Evolutionary conservation across 306 rosid species (phyloP).

Genomic region (Begonia loranthoides): DNA sequence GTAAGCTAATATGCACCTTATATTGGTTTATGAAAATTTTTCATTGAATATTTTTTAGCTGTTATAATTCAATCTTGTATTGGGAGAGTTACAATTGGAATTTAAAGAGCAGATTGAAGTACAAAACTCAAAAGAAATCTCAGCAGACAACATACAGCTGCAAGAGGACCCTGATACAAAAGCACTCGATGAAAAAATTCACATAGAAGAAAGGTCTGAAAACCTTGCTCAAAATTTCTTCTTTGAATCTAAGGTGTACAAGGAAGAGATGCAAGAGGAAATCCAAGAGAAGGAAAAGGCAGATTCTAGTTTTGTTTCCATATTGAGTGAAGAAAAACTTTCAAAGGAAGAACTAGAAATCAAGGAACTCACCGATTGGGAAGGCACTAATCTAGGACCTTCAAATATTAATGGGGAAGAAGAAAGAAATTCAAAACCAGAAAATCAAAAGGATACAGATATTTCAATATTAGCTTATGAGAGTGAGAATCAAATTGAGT

Average conservation of each 20-base stretch:
- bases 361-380: background rate
- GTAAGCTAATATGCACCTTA: background rate
- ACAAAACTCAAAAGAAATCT: background rate
- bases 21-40: background rate
- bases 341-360: background rate
- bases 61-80: background rate
- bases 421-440: background rate
- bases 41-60: background rate
- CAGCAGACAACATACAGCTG: background rate
- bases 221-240: background rate
- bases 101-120: conserved; percentile 2
- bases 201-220: background rate
- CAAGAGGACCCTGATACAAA: conserved; percentile 1
- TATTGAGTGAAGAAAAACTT: background rate
- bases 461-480: background rate
- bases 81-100: background rate
- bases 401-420: background rate
- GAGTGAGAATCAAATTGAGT: background rate
- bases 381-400: background rate
- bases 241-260: background rate
- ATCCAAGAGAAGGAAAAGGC: background rate
- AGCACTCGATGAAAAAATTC: conserved; percentile 1
- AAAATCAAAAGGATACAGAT: background rate
- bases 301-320: background rate
- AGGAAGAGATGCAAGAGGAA: conserved; percentile 1